These are phyloP conservation scores for Halenospora varia DNA, from an alignment of 495 filamentous ascomycete species.

Conservation along the genomic window DNA sequence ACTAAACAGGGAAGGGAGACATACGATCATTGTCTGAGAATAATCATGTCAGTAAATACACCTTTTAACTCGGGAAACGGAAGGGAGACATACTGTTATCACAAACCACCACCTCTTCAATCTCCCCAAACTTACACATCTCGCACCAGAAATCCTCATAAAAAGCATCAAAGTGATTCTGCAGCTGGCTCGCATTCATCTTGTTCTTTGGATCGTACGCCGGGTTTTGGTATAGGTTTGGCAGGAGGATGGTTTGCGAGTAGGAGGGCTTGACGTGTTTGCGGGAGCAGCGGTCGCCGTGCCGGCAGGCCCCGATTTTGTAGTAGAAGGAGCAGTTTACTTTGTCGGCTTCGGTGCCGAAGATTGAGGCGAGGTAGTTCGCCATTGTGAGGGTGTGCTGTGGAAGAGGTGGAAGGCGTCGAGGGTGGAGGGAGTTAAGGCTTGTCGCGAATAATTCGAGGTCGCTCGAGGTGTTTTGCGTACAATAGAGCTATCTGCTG, in stretches of 20 bases:
- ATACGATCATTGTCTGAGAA: slow-evolving; percentile 26
- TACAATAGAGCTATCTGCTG: not conserved
- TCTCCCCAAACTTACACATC: slow-evolving; percentile 91
- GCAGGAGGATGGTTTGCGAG: slow-evolving; percentile 93
- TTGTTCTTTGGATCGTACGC: slow-evolving; percentile 95
- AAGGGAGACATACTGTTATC: slow-evolving; percentile 72
- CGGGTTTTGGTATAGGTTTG: slow-evolving; percentile 98
- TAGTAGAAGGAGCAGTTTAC: slow-evolving; percentile 58
- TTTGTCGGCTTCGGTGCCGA: slow-evolving; percentile 99
- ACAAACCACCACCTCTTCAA: slow-evolving; percentile 86
- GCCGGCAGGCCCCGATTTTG: slow-evolving; percentile 97
- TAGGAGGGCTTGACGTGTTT: slow-evolving; percentile 99
- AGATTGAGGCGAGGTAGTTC: slow-evolving; percentile 99
- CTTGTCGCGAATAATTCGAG: not conserved
- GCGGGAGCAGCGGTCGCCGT: slow-evolving; percentile 94
- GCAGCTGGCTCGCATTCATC: slow-evolving; percentile 90
- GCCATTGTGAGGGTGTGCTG: slow-evolving; percentile 47
- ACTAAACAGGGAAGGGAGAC: not conserved
- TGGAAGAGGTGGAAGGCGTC: not conserved
- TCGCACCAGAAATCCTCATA: slow-evolving; percentile 99
- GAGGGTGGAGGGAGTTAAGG: not conserved
- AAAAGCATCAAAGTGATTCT: slow-evolving; percentile 99
- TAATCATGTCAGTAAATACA: too few species aligned
- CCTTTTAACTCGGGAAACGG: too few species aligned
- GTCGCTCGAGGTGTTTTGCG: not conserved